A percentile compares a stretch with the other conserved stretches of the same genome.
phyloP scores from a whole-genome alignment of 2,329 filamentous ascomycete species.

The Colletotrichum sp. region DNA sequence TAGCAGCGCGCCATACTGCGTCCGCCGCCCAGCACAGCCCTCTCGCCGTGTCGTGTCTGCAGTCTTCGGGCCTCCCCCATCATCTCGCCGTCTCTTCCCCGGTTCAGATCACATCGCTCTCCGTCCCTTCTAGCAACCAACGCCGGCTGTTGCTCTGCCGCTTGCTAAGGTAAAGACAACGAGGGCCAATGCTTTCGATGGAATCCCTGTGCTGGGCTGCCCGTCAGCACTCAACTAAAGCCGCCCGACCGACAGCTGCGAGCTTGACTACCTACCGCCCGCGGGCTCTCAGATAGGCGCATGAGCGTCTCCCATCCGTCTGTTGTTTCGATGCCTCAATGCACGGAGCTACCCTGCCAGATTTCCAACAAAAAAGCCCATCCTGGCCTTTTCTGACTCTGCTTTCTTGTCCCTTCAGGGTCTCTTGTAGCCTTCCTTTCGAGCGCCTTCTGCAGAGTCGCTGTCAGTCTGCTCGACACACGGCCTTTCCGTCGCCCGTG shows the following conservation, averaged over 20 bases:
- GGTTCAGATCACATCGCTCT: background rate
- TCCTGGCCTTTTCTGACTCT: background rate
- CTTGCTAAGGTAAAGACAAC: background rate
- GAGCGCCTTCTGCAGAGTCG: background rate
- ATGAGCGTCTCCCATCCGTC: slow-evolving; percentile 11
- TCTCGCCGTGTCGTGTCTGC: slow-evolving; percentile 14
- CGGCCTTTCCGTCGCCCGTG: background rate
- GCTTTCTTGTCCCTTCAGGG: background rate
- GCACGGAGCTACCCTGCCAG: slow-evolving; percentile 5
- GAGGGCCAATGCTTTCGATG: background rate
- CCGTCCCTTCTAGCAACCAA: background rate
- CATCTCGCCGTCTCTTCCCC: background rate
- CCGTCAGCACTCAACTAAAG: background rate
- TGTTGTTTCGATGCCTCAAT: slow-evolving; percentile 8
- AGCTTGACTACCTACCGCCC: background rate
- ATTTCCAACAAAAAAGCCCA: background rate
- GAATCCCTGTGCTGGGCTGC: background rate
- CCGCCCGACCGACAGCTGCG: slow-evolving; percentile 1
- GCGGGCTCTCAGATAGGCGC: slow-evolving; percentile 8
- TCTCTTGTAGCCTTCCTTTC: background rate
- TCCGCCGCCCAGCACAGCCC: slow-evolving; percentile 1
- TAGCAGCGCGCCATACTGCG: background rate
- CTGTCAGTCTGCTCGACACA: slow-evolving; percentile 7
- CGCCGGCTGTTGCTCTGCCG: background rate
- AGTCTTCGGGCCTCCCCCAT: slow-evolving; percentile 14